Base-by-base conservation (phyloP, 2,329 filamentous ascomycete species). In the Alternaria gansuensis region DNA sequence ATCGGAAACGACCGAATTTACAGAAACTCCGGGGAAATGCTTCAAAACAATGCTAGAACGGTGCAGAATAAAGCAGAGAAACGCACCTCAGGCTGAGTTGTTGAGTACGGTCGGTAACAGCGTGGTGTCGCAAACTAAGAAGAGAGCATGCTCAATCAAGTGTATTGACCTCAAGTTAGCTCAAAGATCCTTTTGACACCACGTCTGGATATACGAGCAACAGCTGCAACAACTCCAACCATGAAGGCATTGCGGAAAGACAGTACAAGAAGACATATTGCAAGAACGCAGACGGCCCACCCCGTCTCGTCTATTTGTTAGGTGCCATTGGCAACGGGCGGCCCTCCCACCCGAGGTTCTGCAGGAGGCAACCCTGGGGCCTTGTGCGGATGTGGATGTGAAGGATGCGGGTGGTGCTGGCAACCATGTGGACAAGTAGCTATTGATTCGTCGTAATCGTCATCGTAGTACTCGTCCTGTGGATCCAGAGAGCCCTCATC, bases 251-350 rank as follows among this genome's bases (percentile, higher is more conserved):
- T 68, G 59, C 63, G 70, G 57, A 72, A 60, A 57, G 62, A 71
- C 51, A 72, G 52, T 46, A 70, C 44, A 55, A 70, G 53, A 67
- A 75, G 37, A 70, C 50, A 74, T 51, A 72, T 72, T 41, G 73
- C 73, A 70, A 73, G 72, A 74, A 77, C 75, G 70, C 72, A 63
- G 68, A 75, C 71, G 72, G 75, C 75, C 74, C 75, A 77, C 74
- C 75, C 75, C 74, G 67, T 75, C 73, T 67, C 71, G 75, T 76
- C 71, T 71, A 61, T 28, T 67, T 71, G 73, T 59, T 76, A 75
- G 45, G 72, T 70, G 57, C 71, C 69, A 66, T 66, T 75, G 14
- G 68, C 58, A n/a, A 67, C 59, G 33, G 64, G 64, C 52, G 61
- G 64, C 37, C 59, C 58, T 36, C 66, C 65, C 45, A 60, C 57